phyloP scores from a whole-genome alignment of 2,329 filamentous ascomycete genomes.

The Setomelanomma holmii region DNA sequence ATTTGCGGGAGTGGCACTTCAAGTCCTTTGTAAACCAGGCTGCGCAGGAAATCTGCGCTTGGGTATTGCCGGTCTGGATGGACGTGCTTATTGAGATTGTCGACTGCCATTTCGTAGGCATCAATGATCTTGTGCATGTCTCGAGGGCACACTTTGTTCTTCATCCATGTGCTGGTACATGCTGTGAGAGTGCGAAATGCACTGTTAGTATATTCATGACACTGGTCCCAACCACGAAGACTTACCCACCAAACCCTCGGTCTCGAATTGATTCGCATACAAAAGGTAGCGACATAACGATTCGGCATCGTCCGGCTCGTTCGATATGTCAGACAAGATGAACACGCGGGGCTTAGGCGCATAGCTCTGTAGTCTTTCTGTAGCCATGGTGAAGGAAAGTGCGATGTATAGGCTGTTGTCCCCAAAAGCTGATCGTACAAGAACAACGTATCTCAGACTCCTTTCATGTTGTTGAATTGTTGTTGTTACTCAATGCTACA shows the following conservation, averaged over 20 bases:
- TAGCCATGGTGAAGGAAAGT: conserved; percentile 26
- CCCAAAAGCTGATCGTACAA: too few relatives aligned
- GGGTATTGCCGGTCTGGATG: conserved; percentile 46
- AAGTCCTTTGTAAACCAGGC: conserved; percentile 38
- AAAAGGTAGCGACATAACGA: conserved; percentile 48
- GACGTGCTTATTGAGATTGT: conserved; percentile 59
- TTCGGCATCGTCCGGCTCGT: conserved; percentile 50
- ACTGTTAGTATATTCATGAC: not conserved
- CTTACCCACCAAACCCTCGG: conserved; percentile 41
- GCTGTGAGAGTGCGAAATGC: conserved; percentile 15
- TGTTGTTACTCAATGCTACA: conserved; percentile 25
- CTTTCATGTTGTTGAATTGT: conserved; percentile 17
- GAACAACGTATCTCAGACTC: not conserved
- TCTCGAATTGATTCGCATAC: conserved; percentile 50
- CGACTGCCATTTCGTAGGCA: conserved; percentile 42
- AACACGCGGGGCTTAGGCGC: conserved; percentile 49
- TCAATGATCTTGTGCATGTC: conserved; percentile 47
- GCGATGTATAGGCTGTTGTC: too few relatives aligned
- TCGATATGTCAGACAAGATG: conserved; percentile 50
- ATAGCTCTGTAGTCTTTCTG: conserved; percentile 35
- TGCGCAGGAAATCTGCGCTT: conserved; percentile 30
- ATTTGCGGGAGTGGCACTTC: conserved; percentile 27
- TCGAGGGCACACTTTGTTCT: conserved; percentile 40
- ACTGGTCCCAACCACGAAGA: not conserved
- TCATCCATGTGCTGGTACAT: conserved; percentile 51